These are phyloP conservation scores for Backusella morwellensis DNA, from an alignment of 192 early-diverging fungal genomes.

Conservation along the genomic window DNA sequence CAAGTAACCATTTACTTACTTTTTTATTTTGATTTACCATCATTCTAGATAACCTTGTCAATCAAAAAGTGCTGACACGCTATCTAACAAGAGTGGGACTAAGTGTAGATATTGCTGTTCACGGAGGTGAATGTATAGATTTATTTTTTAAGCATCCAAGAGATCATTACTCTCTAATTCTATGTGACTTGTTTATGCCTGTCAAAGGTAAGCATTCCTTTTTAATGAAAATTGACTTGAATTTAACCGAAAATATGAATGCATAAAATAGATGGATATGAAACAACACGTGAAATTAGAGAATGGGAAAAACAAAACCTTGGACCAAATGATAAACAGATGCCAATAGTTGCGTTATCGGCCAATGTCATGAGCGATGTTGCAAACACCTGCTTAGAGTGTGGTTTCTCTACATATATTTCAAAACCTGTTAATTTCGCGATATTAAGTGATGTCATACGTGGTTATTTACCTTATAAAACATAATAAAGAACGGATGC, in stretches of 20 bases:
- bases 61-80: constrained; percentile 53
- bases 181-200: constrained; percentile 62
- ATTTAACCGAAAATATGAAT: neutral
- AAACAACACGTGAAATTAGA: constrained; percentile 48
- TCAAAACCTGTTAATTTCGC: constrained; percentile 56
- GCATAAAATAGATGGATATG: constrained; percentile 47
- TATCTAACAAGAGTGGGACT: constrained; percentile 50
- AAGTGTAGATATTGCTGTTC: constrained; percentile 42
- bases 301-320: constrained; percentile 46
- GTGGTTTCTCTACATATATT: constrained; percentile 54
- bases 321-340: constrained; percentile 21
- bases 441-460: constrained; percentile 45
- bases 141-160: constrained; percentile 41
- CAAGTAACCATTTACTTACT: neutral
- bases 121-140: constrained; percentile 48
- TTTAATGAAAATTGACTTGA: neutral
- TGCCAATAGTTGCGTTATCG: constrained; percentile 56
- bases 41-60: constrained; percentile 50
- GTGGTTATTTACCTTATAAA: constrained; percentile 27
- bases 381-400: constrained; percentile 39
- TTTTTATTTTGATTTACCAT: neutral
- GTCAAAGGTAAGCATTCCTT: constrained; percentile 40
- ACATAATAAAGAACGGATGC: neutral
- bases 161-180: constrained; percentile 46
- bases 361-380: constrained; percentile 62